Conservation (phyloP, 2,329 filamentous ascomycete species). For the Orbilia oligospora region DNA sequence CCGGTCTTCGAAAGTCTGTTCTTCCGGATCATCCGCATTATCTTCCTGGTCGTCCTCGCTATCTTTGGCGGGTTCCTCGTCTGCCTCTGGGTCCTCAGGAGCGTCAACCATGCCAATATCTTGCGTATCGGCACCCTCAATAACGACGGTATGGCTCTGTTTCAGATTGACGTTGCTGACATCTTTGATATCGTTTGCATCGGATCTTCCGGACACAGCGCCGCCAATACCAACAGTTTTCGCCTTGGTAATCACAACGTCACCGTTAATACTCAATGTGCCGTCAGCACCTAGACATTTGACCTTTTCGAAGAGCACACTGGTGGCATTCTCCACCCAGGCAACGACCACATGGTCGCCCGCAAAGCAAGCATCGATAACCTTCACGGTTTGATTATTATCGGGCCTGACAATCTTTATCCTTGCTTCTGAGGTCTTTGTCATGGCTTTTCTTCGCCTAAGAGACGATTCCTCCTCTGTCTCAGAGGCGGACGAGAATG, state of each 20-base stretch:
- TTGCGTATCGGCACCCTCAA: constrained; percentile 69
- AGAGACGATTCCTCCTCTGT: constrained; percentile 46
- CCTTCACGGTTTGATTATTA: constrained; percentile 66
- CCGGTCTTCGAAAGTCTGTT: constrained; percentile 54
- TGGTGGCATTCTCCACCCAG: constrained; percentile 70
- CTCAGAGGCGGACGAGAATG: constrained; percentile 66
- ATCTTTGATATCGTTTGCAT: constrained; percentile 72
- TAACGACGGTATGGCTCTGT: constrained; percentile 73
- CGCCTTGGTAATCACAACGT: constrained; percentile 68
- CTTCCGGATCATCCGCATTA: constrained; percentile 48
- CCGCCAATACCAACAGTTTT: constrained; percentile 68
- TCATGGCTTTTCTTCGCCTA: constrained; percentile 68
- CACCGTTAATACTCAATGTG: constrained; percentile 68
- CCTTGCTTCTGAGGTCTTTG: constrained; percentile 68
- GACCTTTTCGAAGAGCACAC: constrained; percentile 70
- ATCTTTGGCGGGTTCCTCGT: constrained; percentile 63
- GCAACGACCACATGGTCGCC: constrained; percentile 69
- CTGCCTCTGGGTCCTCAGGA: constrained; percentile 62
- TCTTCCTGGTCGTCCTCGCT: constrained; percentile 49
- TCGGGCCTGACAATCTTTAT: constrained; percentile 69
- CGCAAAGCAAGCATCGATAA: constrained; percentile 69
- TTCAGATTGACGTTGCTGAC: constrained; percentile 72
- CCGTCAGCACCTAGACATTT: constrained; percentile 69
- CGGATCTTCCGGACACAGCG: constrained; percentile 66
- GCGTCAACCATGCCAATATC: constrained; percentile 67